phyloP scores from a whole-genome alignment of 371 early-diverging fungal genomes.

The Nematocida displodere region DNA sequence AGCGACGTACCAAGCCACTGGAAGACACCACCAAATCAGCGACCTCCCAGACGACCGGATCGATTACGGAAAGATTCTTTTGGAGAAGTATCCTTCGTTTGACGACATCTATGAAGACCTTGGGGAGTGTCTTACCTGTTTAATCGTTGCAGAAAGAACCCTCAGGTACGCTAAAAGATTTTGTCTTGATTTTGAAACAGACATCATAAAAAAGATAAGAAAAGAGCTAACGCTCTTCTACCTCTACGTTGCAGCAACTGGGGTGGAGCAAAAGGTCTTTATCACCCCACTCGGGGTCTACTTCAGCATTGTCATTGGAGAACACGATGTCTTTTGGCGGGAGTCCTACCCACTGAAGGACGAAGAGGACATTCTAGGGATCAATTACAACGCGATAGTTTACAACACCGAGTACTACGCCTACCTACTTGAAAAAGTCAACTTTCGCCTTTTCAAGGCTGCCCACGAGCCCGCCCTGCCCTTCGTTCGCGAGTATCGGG shows the following conservation, averaged over 20 bases:
- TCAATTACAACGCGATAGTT: conserved; percentile 27
- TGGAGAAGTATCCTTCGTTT: conserved; percentile 49
- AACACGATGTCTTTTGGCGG: conserved; percentile 43
- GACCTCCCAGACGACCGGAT: conserved; percentile 32
- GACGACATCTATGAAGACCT: conserved; percentile 46
- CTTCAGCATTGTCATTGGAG: conserved; percentile 5
- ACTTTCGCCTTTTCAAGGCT: conserved; percentile 40
- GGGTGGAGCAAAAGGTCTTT: neutral
- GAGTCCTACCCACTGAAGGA: conserved; percentile 27
- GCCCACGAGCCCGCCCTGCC: neutral
- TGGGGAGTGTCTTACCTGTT: conserved; percentile 22
- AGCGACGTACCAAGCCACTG: neutral
- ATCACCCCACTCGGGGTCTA: conserved; percentile 4
- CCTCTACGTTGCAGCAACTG: conserved; percentile 3
- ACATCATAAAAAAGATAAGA: conserved; percentile 6
- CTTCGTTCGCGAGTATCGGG: neutral
- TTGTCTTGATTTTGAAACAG: neutral
- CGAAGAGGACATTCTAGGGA: conserved; percentile 30
- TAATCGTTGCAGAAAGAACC: conserved; percentile 38
- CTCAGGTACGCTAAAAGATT: neutral
- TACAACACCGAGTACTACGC: conserved; percentile 31
- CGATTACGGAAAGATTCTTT: conserved; percentile 35
- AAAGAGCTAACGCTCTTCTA: conserved; percentile 43
- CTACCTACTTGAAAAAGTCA: conserved; percentile 43
- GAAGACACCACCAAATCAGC: conserved; percentile 4